These are phyloP conservation scores for Huntiella decipiens DNA, from an alignment of 2,329 filamentous ascomycete species.

Conservation along the genomic window DNA sequence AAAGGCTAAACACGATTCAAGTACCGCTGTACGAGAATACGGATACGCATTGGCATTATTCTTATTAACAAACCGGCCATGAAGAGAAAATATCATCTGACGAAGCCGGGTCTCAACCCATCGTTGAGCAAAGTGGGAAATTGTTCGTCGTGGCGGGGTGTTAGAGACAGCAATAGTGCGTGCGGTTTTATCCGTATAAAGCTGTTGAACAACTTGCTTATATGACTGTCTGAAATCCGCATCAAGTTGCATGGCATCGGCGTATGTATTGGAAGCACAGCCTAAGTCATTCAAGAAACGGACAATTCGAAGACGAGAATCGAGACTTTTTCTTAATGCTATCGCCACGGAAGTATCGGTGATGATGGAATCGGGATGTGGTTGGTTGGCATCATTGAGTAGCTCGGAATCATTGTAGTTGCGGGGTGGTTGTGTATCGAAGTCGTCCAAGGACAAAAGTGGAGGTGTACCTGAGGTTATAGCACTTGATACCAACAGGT, in stretches of 20 bases:
- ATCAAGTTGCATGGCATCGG: conserved; percentile 26
- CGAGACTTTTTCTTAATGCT: conserved; percentile 25
- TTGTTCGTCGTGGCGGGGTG: conserved; percentile 5
- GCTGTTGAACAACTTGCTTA: conserved; percentile 19
- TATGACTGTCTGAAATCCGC: conserved; percentile 24
- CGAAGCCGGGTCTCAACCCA: conserved; percentile 32
- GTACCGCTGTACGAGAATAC: background rate
- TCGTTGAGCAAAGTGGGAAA: conserved; percentile 21
- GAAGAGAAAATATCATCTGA: conserved; percentile 35
- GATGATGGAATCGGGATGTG: conserved; percentile 19
- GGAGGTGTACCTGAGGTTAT: conserved; percentile 27
- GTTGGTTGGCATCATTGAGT: conserved; percentile 6
- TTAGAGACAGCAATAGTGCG: conserved; percentile 13
- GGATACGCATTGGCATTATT: background rate
- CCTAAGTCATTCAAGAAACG: conserved; percentile 26
- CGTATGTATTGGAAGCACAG: conserved; percentile 20
- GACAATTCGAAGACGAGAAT: conserved; percentile 23
- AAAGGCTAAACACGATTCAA: background rate
- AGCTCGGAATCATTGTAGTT: conserved; percentile 34
- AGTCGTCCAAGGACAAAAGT: conserved; percentile 25
- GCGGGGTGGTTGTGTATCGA: conserved; percentile 27
- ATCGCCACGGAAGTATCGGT: conserved; percentile 24
- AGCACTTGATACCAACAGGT: conserved; percentile 27
- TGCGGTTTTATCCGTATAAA: conserved; percentile 15
- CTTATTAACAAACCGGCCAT: conserved; percentile 29